Conservation (phyloP, 2,329 filamentous ascomycete genomes). For the Aspergillus oerlinghausenensis region DNA sequence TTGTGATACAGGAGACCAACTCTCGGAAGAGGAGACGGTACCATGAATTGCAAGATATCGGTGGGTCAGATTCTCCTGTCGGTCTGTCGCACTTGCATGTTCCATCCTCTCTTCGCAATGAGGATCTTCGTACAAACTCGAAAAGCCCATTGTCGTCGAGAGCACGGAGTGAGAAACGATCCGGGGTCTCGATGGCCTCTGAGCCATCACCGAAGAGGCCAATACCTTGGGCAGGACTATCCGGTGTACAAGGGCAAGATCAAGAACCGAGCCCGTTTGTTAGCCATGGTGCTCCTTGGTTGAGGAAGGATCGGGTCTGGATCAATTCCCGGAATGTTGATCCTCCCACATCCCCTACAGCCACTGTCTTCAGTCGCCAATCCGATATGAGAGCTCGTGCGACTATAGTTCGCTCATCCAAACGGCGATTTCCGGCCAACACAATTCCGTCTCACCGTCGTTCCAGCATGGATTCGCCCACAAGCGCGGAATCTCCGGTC, state of each 20-base stretch:
- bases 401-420: not conserved
- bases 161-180: not conserved
- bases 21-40: slow-evolving; percentile 17
- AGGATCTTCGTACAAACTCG: not conserved
- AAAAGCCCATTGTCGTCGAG: not conserved
- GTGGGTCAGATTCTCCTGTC: not conserved
- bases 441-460: not conserved
- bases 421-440: not conserved
- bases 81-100: slow-evolving; percentile 10
- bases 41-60: slow-evolving; percentile 9
- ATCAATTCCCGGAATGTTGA: slow-evolving; percentile 28
- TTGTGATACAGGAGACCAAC: slow-evolving; percentile 26
- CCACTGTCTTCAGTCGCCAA: slow-evolving; percentile 18
- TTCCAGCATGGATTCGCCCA: not conserved
- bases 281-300: slow-evolving; percentile 17
- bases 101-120: not conserved
- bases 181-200: slow-evolving; percentile 2
- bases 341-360: slow-evolving; percentile 34
- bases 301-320: slow-evolving; percentile 26
- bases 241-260: not conserved
- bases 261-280: slow-evolving; percentile 1
- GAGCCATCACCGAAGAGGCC: slow-evolving; percentile 4
- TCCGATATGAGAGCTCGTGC: slow-evolving; percentile 10
- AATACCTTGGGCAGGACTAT: not conserved
- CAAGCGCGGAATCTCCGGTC: not conserved